Base-by-base conservation (phyloP, 129 eudicot genomes). In the Lactuca saligna region DNA sequence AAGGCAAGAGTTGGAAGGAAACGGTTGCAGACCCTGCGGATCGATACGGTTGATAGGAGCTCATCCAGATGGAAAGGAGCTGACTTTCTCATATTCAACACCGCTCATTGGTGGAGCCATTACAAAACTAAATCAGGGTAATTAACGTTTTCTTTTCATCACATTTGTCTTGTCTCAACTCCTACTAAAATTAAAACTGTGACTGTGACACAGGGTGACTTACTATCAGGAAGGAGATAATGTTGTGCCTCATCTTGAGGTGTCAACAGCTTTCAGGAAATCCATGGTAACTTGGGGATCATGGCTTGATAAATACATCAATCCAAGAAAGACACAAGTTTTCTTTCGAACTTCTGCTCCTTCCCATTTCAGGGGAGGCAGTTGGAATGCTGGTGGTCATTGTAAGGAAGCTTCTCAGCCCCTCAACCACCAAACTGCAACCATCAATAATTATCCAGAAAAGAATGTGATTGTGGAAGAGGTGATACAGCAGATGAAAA, bases 51-150 rank as follows among this genome's bases (percentile, higher is more conserved):
- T 25, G 99, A 89, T 80, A 86, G 76, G 62, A 96, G 95, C 14
- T 81, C 99, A 33, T 85, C 99, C 4, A 87, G 91, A 78, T 87
- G 99, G 96, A 89, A 84, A 85, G 93, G 97, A 75, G 97, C 99
- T 55, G 96, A 93, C 76, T 72, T 89, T 76, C 75, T 93, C 42
- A 84, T 93, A 42, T 93, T 93, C 69, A 93, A 93, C 76, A 82
- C 97, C 42, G 99, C 97, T 5, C 96, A 89, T 81, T 92, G 98
- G 98, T 92, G 98, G 98, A 82, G 65, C 73, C 98, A 89, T 81
- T 85, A 58, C 69, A 93, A 93, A 80, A 93, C 95, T 20, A 81
- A 87, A 80, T 88, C 97, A 10, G 99, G 99, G 99, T 93, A n/a
- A n/a, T n/a, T n/a, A n/a, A n/a, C n/a, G n/a, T n/a, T n/a, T n/a